Base-by-base conservation (phyloP, 2,329 filamentous ascomycete species). In the Trichoderma atroviride region DNA sequence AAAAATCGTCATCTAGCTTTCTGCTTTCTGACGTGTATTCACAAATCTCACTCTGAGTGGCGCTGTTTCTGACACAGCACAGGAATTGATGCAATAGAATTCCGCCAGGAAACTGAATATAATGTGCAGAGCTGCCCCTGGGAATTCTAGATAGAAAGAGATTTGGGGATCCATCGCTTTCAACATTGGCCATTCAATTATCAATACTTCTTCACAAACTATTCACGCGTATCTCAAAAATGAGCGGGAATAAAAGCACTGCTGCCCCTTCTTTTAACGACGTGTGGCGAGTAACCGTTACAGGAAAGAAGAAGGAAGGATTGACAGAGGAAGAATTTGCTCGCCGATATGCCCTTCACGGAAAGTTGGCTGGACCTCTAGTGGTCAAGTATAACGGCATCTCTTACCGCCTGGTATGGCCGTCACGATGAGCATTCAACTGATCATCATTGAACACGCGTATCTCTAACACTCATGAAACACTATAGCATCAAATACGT, bases 271-370 rank as follows among this genome's bases (percentile, higher is more conserved):
- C 65, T 14, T 37, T 57, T 31, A 16, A 58, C 13, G 58, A 59
- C 1, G 66, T 69, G 1, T 69, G 66, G 35, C 47, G 58, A 50
- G 59, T 52, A 10, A 69, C 66, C 0, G 37, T 69, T 29, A 55
- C 22, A 14, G 66, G 33, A 14, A 57, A 31, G 14, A 69, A 58
- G 58, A 69, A 69, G 31, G 59, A 69, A 47, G 66, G 59, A 24
- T 13, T 63, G 35, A 50, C 35, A 14, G 57, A 63, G 24, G 66
- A 69, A 19, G 66, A 69, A 9, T 69, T 69, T 14, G 57, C 66
- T 50, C 66, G 66, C 62, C 66, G 66, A 19, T 69, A 63, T 52
- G 58, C 50, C 6, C 66, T 47, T 19, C 66, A 69, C 13, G 66
- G 58, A 57, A 62, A n/a, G 31, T 27, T 56, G 4, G 66, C 66